Evolutionary conservation across 2,329 filamentous ascomycete species (phyloP), one percentile per base, ranked within the genome.

Genomic region (Alternaria triticimaculans): DNA sequence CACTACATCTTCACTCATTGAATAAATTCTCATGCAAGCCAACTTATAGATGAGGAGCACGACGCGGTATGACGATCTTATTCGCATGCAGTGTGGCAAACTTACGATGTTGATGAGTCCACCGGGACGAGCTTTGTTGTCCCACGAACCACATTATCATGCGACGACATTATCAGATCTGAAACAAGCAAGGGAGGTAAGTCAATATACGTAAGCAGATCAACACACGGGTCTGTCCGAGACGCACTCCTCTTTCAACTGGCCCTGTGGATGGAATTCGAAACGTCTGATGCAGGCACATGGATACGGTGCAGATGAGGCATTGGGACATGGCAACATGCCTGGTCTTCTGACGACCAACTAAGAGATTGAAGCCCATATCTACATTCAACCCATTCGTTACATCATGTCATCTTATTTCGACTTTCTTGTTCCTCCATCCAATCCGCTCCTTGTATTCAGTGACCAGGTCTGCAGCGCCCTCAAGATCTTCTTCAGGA

Each of bases 401-500:
- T 41, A 37, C 20, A 41, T 33, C 18, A 37, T 21, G 18, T 18
- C 37, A 43, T 15, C 33, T 43, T 33, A 26, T 43, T 15, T 26
- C 23, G 15, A 26, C 15, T 58, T 62, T 55, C n/a, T 61, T 55
- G 28, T 50, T 63, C 67, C 45, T 68, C 56, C 33, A 55, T 23
- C 58, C 46, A 1, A 71, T 8, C n/a, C 28, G 58, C 15, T 66
- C 50, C 10, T 76, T 65, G 44, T 78, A 79, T 26, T 72, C 71
- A 0, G 57, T 26, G 9, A 79, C 67, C 43, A 79, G 10, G 44
- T 78, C 75, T 2, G 43, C 14, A 1, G 76, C 75, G 5, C 75
- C 72, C 3, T 62, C 66, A 8, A 79, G 64, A 20, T 77, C 72
- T 11, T 72, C 69, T 54, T 73, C 72, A 0, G 69, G 37, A 5